phyloP scores from a whole-genome alignment of 2,329 filamentous ascomycete genomes.

The Epichloe hybrida region DNA sequence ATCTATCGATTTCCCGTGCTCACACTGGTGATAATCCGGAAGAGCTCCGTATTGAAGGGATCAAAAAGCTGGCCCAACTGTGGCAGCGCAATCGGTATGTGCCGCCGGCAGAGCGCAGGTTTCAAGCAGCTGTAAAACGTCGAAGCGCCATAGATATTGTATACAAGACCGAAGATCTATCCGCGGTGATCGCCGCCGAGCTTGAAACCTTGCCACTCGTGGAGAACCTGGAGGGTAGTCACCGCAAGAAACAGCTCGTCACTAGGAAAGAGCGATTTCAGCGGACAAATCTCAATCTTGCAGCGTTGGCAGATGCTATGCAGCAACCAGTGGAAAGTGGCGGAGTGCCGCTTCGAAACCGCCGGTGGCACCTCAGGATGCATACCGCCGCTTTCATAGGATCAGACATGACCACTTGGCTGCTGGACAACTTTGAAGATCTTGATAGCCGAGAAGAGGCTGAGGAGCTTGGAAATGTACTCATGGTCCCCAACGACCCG shows the following conservation, averaged over 20 bases:
- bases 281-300: conserved; percentile 62
- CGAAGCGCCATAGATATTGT: conserved; percentile 83
- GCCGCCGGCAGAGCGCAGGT: conserved; percentile 67
- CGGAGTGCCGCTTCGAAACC: conserved; percentile 79
- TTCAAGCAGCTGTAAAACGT: conserved; percentile 41
- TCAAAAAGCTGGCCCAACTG: conserved; percentile 74
- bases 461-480: conserved; percentile 72
- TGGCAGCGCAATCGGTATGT: conserved; percentile 84
- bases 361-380: conserved; percentile 81
- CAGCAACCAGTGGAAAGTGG: conserved; percentile 67
- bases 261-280: conserved; percentile 71
- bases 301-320: conserved; percentile 71
- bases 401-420: conserved; percentile 91
- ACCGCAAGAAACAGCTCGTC: conserved; percentile 56
- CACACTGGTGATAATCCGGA: conserved; percentile 67
- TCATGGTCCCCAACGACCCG: conserved; percentile 54
- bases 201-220: conserved; percentile 64
- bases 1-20: conserved; percentile 34
- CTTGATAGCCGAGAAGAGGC: conserved; percentile 83
- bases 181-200: conserved; percentile 76
- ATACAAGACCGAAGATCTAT: conserved; percentile 90
- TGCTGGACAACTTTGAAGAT: conserved; percentile 86
- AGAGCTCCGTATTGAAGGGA: conserved; percentile 85
- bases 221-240: conserved; percentile 48
- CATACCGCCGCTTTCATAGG: conserved; percentile 93